phyloP scores from a whole-genome alignment of 2,329 filamentous ascomycete genomes.

The Neofusicoccum cordaticola region DNA sequence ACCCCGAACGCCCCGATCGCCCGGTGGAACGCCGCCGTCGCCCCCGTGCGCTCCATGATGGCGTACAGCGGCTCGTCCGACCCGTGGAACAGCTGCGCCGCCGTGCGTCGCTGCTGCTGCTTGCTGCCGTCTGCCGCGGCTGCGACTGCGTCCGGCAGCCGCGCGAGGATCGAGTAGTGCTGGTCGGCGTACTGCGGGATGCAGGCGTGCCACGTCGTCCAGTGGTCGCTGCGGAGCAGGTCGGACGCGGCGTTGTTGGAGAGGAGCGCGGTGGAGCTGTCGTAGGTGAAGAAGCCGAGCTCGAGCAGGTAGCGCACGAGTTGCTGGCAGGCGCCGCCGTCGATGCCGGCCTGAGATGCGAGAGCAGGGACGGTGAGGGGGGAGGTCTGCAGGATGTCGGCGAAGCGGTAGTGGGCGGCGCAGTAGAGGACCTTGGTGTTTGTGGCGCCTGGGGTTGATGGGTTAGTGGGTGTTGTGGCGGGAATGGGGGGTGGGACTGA shows the following conservation, averaged over 20 bases:
- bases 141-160: background rate
- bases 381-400: background rate
- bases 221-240: background rate
- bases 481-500: background rate
- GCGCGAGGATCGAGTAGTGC: background rate
- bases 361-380: background rate
- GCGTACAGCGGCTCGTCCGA: background rate
- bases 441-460: background rate
- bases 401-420: background rate
- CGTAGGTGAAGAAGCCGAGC: background rate
- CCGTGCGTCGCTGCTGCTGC: background rate
- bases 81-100: background rate
- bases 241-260: background rate
- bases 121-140: too few species aligned
- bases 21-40: background rate
- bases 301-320: background rate
- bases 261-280: background rate
- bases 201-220: conserved; percentile 2
- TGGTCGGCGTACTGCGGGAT: background rate
- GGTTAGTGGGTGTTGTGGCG: background rate
- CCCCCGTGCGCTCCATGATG: background rate
- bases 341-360: background rate
- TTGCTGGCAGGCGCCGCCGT: background rate
- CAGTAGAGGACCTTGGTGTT: conserved; percentile 4
- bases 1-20: conserved; percentile 2